Conservation (phyloP, 768 basidiomycete genomes). For the Crepidotus variabilis region DNA sequence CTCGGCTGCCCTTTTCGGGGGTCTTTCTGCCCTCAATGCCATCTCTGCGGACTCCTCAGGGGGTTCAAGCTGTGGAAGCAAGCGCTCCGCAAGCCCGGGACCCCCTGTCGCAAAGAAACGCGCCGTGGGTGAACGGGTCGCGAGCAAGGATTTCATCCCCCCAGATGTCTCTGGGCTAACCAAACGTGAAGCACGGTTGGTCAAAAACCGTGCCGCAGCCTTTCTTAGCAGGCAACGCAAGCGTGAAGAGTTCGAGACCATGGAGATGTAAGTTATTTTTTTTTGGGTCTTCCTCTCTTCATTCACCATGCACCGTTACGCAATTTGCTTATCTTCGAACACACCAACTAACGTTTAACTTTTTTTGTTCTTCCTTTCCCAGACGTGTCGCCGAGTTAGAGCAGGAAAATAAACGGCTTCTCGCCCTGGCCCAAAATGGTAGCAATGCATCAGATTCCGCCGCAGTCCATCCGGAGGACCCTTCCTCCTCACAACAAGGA, state of each 20-base stretch:
- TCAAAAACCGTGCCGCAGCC: slow-evolving; percentile 90
- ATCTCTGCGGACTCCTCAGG: background rate
- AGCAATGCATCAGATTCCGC: slow-evolving; percentile 12
- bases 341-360: slow-evolving; percentile 1
- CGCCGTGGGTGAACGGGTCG: slow-evolving; percentile 45
- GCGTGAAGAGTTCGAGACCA: slow-evolving; percentile 86
- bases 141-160: slow-evolving; percentile 80
- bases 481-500: slow-evolving; percentile 12
- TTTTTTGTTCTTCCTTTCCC: slow-evolving; percentile 19
- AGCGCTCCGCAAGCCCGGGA: slow-evolving; percentile 45
- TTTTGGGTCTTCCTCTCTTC: background rate
- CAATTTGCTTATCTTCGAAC: background rate
- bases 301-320: slow-evolving; percentile 1
- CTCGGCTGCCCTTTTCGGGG: slow-evolving; percentile 30
- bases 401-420: slow-evolving; percentile 76
- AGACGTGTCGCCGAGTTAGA: slow-evolving; percentile 84
- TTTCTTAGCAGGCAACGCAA: slow-evolving; percentile 90
- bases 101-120: slow-evolving; percentile 38
- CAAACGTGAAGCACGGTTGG: slow-evolving; percentile 88
- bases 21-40: slow-evolving; percentile 9
- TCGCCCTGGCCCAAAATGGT: slow-evolving; percentile 50
- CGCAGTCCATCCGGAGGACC: slow-evolving; percentile 16
- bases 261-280: slow-evolving; percentile 73
- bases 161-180: slow-evolving; percentile 85
- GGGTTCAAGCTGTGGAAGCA: slow-evolving; percentile 19